Evolutionary conservation across 2,329 filamentous ascomycete genomes (phyloP), one percentile per base, ranked within the genome.

Genomic region (Onygenales sp.): DNA sequence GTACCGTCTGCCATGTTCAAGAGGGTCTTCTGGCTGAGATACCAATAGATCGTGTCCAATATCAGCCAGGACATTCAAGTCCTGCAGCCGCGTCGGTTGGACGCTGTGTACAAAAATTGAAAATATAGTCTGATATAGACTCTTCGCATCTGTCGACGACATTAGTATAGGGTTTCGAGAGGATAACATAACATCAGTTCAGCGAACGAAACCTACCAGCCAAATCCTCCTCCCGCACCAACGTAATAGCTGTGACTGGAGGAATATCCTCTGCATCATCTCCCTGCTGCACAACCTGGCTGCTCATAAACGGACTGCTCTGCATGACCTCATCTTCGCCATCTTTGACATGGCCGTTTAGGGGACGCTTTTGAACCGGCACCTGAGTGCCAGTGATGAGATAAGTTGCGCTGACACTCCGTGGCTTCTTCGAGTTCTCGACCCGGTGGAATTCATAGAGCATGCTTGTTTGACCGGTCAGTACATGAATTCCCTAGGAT

Each of bases 41-140:
- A 76, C 75, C 14, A 78, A 71, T 8, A 87, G 74, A 56, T 87
- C 80, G 31, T 82, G 78, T 43, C 82, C 82, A 41, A 84, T 80
- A 52, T 93, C 85, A 3, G 84, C 82, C 41, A 96, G 74, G 0
- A 85, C 68, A 61, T 88, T 82, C 14, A 93, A 70, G 63, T 92
- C 84, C 68, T 84, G 85, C 13, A 90, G 74, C 1, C 83, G 79
- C 39, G 82, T 79, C 1, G 87, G 79, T 43, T 87, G 84, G 14
- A 97, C 66, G 63, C 90, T 95, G 73, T 97, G 97, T 43, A 97
- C 74, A 62, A 96, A 89, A 55, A 95, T 84, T 0, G 88, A 87
- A 0, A 77, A 78, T 52, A 95, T 82, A n/a, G 82, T 75, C 48
- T 86, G 78, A 59, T 92, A 94, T 13, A 81, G 77, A 11, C 76